These are phyloP conservation scores for Myotisia sp. DNA, from an alignment of 2,329 filamentous ascomycete genomes.

Conservation along the genomic window DNA sequence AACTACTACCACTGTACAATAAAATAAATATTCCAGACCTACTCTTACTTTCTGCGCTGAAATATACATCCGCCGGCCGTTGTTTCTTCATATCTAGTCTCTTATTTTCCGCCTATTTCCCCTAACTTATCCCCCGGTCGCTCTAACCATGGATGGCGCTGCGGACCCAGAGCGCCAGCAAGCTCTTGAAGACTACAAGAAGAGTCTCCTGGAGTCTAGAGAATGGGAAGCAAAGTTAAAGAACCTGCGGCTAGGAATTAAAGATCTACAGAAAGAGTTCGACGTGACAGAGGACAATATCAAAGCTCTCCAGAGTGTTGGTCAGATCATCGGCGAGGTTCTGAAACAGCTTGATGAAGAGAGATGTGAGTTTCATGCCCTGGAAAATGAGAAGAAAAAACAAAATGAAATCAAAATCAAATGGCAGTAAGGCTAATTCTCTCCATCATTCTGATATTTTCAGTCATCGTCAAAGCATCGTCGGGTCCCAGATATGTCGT, in stretches of 20 bases:
- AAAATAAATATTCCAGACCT: too few relatives aligned
- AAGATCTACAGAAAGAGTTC: conserved; percentile 85
- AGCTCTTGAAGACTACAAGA: conserved; percentile 64
- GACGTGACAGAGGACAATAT: conserved; percentile 98
- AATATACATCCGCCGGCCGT: too few relatives aligned
- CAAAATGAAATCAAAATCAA: too few relatives aligned
- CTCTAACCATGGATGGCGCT: conserved; percentile 22
- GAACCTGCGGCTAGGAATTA: conserved; percentile 84
- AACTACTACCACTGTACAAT: too few relatives aligned
- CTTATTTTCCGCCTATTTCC: not conserved
- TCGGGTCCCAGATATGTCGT: conserved; percentile 96
- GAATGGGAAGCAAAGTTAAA: conserved; percentile 99
- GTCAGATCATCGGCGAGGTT: conserved; percentile 98
- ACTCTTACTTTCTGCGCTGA: too few relatives aligned
- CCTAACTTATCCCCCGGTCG: not conserved
- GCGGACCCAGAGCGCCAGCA: conserved; percentile 44
- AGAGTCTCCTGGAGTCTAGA: conserved; percentile 78
- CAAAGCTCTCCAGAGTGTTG: conserved; percentile 96
- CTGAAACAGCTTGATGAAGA: conserved; percentile 98
- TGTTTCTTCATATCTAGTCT: too few relatives aligned
- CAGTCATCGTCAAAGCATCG: conserved; percentile 96
- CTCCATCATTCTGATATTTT: conserved; percentile 4
- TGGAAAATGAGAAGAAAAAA: too few relatives aligned
- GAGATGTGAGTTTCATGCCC: conserved; percentile 74
- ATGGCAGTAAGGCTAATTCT: too few relatives aligned